Evolutionary conservation across 2,329 filamentous ascomycete species (phyloP), one percentile per base, ranked within the genome.

Genomic region (Fusarium metavorans): DNA sequence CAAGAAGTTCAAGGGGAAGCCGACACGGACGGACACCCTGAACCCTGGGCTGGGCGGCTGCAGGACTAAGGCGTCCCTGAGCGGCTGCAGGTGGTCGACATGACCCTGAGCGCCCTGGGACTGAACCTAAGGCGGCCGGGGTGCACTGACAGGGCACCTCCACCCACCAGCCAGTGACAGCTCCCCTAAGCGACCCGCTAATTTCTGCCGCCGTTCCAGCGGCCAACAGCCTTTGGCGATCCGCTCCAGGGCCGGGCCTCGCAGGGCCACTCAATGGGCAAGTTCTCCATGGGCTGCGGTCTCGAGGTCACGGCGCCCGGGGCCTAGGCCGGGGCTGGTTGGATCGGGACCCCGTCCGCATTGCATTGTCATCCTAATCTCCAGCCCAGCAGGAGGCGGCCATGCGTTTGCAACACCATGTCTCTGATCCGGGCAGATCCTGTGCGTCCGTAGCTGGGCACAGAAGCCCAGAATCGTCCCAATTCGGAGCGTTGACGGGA

Each of bases 1-100:
- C 59, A 62, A 50, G 70, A 70, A 74, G 67, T 77, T 79, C 72
- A 72, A 78, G 74, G 76, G 76, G 75, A 71, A 75, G 56, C 35
- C 59, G 32, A 48, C 45, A 59, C 37, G 48, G 61, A 34, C 41
- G 54, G 68, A 63, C 63, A 64, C 72, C 71, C 70, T 73, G 71
- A 68, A 68, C 72, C 71, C 70, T 73, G 67, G 48, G 18, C 48
- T 52, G 27, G 48, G 48, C 48, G 48, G 27, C 27, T 30, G 25
- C 48, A 52, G 16, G 25, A 64, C 34, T 52, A 32, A 34, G 43
- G 34, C 62, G 62, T 37, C 27, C 62, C 62, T 54, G 56, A 41
- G 52, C 62, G n/a, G 43, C 61, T 64, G 48, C 37, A 56, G 32
- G 52, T 25, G 59, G 41, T 54, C 48, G 48, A 50, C 45, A 30